Evolutionary conservation across 352 stramenopile genomes (phyloP).

Genomic region (Phytophthora tentaculata): DNA sequence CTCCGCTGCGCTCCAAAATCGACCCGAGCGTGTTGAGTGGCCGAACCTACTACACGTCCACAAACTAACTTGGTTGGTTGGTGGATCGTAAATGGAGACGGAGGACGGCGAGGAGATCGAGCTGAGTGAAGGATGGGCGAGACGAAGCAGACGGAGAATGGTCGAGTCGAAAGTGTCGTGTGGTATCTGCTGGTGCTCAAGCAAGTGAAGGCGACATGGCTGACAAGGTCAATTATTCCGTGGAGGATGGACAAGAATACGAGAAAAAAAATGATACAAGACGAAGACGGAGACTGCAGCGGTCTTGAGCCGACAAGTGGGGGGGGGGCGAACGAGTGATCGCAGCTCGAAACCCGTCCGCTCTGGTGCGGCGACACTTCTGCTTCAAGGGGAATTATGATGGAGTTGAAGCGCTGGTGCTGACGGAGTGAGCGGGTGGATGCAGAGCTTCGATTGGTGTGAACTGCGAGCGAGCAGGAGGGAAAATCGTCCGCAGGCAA

Average conservation of each 20-base stretch:
- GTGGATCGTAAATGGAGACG: slow-evolving; percentile 8
- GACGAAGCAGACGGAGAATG: slow-evolving; percentile 26
- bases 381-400: slow-evolving; percentile 34
- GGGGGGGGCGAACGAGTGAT: slow-evolving; percentile 32
- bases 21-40: slow-evolving; percentile 66
- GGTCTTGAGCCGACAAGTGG: slow-evolving; percentile 30
- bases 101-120: slow-evolving; percentile 5
- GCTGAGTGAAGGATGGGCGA: slow-evolving; percentile 13
- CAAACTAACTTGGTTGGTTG: slow-evolving; percentile 42
- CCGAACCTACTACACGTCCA: slow-evolving; percentile 53
- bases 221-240: slow-evolving; percentile 3
- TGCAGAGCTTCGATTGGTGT: slow-evolving; percentile 34
- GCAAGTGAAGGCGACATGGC: slow-evolving; percentile 21
- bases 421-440: slow-evolving; percentile 21
- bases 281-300: slow-evolving; percentile 40
- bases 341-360: slow-evolving; percentile 34
- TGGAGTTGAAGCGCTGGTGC: slow-evolving; percentile 25
- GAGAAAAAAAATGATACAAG: slow-evolving; percentile 39
- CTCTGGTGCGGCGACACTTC: slow-evolving; percentile 19
- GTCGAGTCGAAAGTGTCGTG: slow-evolving; percentile 14
- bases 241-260: slow-evolving; percentile 38
- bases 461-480: slow-evolving; percentile 22
- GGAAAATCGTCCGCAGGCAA: slow-evolving; percentile 42
- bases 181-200: slow-evolving; percentile 38
- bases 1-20: slow-evolving; percentile 81